These are phyloP conservation scores for Ziziphus jujuba DNA, from an alignment of 306 rosid species.

Conservation along the genomic window DNA sequence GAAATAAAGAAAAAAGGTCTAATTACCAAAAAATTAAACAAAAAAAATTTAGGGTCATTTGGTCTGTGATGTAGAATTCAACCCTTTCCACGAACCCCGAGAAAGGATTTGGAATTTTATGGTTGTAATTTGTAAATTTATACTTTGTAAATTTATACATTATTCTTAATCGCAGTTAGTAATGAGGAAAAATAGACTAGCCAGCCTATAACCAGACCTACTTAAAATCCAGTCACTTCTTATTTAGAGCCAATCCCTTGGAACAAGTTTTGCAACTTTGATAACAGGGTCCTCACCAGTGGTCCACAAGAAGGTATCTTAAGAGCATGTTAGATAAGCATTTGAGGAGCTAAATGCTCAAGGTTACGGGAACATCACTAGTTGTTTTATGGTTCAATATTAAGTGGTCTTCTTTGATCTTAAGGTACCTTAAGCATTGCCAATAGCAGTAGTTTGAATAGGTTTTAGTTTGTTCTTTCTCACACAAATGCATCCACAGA, in stretches of 20 bases:
- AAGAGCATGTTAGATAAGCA: too few relatives aligned
- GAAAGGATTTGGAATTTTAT: neutral
- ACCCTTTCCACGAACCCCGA: too few relatives aligned
- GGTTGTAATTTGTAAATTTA: neutral
- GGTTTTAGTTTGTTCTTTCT: too few relatives aligned
- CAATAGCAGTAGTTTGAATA: too few relatives aligned
- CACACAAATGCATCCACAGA: too few relatives aligned
- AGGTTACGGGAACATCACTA: neutral
- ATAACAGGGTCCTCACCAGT: neutral
- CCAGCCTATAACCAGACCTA: neutral
- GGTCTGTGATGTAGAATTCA: too few relatives aligned
- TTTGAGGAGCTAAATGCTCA: neutral
- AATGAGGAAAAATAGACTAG: neutral
- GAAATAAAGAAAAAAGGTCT: neutral
- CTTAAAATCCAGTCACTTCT: neutral
- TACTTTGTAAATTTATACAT: neutral
- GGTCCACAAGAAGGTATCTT: neutral
- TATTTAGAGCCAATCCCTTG: neutral
- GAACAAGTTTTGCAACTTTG: neutral
- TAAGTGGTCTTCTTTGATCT: neutral
- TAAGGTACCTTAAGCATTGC: too few relatives aligned
- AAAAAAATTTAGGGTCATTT: too few relatives aligned
- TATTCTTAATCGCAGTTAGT: neutral
- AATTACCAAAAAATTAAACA: neutral
- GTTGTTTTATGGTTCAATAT: neutral